phyloP scores from a whole-genome alignment of 2,329 filamentous ascomycete species.

The Cordyceps cateniannulata region DNA sequence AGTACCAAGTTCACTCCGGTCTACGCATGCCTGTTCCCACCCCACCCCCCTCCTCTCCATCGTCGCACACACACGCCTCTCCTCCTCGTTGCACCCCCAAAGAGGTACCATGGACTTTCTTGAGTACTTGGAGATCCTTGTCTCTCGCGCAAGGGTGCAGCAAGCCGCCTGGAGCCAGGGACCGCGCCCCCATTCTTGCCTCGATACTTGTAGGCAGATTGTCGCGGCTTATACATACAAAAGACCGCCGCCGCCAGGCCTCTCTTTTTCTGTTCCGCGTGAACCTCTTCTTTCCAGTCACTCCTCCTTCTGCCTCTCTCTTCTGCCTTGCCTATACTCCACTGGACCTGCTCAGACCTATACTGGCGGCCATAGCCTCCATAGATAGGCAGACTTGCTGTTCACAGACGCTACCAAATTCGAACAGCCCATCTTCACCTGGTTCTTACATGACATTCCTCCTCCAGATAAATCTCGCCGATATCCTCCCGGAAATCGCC shows the following conservation, averaged over 20 bases:
- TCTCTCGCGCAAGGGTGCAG: conserved; percentile 2
- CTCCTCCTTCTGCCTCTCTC: neutral
- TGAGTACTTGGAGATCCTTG: conserved; percentile 2
- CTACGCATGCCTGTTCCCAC: too few species aligned
- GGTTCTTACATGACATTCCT: neutral
- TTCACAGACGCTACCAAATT: neutral
- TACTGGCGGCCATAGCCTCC: neutral
- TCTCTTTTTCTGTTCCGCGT: conserved; percentile 4
- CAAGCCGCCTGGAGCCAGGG: neutral
- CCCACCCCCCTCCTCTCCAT: neutral
- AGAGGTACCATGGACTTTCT: conserved; percentile 3
- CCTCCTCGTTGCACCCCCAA: neutral
- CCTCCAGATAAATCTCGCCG: neutral
- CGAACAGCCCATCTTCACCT: neutral
- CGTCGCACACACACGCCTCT: neutral
- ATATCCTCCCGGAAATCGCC: neutral
- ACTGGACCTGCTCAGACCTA: conserved; percentile 3
- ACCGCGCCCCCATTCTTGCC: conserved; percentile 2
- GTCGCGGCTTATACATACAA: conserved; percentile 11
- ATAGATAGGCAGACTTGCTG: conserved; percentile 3
- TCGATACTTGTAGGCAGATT: conserved; percentile 6
- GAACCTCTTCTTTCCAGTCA: conserved; percentile 3
- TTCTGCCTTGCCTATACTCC: conserved; percentile 4
- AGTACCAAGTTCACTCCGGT: neutral
- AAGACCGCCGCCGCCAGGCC: conserved; percentile 9